These are phyloP conservation scores for Fraxinus baroniana DNA, from an alignment of 305 asterid genomes.

Conservation along the genomic window DNA sequence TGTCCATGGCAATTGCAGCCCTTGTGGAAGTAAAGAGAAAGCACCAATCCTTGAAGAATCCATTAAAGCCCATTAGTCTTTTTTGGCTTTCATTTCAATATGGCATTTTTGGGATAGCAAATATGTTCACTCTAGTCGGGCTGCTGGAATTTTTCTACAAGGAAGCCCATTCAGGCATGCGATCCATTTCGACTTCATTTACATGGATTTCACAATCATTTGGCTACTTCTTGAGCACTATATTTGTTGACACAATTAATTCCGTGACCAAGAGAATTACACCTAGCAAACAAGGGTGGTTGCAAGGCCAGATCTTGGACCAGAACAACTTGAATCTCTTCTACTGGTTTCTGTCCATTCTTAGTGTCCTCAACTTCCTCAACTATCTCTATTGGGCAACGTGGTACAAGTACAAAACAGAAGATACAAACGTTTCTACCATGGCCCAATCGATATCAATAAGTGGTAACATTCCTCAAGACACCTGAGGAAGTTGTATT, in stretches of 20 bases:
- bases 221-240: constrained; percentile 47
- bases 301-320: constrained; percentile 39
- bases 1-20: constrained; percentile 56
- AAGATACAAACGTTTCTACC: neutral
- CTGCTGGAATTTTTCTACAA: constrained; percentile 45
- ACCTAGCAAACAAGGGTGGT: constrained; percentile 39
- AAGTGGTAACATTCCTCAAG: constrained; percentile 34
- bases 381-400: constrained; percentile 42
- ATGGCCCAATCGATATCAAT: constrained; percentile 24
- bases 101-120: constrained; percentile 49
- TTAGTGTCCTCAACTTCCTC: constrained; percentile 45
- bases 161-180: constrained; percentile 49
- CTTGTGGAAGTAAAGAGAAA: constrained; percentile 49
- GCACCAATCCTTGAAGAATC: constrained; percentile 25
- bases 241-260: constrained; percentile 33
- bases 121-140: constrained; percentile 49
- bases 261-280: constrained; percentile 26
- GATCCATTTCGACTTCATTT: constrained; percentile 50
- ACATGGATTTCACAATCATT: constrained; percentile 46
- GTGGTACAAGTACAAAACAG: constrained; percentile 44
- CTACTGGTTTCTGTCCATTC: constrained; percentile 43
- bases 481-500: neutral
- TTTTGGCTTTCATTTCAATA: constrained; percentile 67
- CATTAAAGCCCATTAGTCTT: constrained; percentile 35
- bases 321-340: constrained; percentile 34